Percentiles rank a stretch among this genome's conserved stretches.
These are phyloP conservation scores for Starmera dryadoides DNA, from an alignment of 805 yeast species.

Conservation along the genomic window DNA sequence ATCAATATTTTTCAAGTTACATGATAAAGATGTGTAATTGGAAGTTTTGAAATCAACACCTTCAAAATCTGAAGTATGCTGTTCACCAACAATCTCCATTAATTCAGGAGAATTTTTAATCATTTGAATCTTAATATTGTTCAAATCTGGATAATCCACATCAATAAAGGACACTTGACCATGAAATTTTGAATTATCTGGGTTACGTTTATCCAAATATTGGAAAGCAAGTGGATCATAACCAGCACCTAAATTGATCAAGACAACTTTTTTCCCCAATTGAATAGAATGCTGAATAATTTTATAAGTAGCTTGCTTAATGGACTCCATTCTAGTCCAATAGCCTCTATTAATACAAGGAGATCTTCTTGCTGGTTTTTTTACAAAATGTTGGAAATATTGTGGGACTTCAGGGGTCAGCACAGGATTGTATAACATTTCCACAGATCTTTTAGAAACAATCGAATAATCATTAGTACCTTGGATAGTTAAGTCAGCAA, in stretches of 20 bases:
- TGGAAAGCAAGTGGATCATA: constrained; percentile 59
- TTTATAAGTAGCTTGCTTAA: constrained; percentile 41
- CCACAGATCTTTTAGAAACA: constrained; percentile 77
- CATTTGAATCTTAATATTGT: constrained; percentile 45
- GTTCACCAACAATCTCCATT: constrained; percentile 33
- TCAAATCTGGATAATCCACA: constrained; percentile 69
- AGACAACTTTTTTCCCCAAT: constrained; percentile 24
- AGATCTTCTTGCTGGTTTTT: constrained; percentile 57
- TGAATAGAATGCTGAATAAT: constrained; percentile 29
- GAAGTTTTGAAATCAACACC: constrained; percentile 29
- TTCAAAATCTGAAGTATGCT: constrained; percentile 4
- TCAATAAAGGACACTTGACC: constrained; percentile 49
- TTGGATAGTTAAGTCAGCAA: constrained; percentile 65
- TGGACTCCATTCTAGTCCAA: constrained; percentile 73
- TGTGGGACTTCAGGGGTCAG: constrained; percentile 18
- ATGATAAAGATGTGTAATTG: constrained; percentile 53
- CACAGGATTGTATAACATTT: constrained; percentile 40
- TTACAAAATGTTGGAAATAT: constrained; percentile 65
- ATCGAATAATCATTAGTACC: constrained; percentile 82
- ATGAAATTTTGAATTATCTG: constrained; percentile 20
- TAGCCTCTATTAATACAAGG: constrained; percentile 81
- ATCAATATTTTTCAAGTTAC: constrained; percentile 49
- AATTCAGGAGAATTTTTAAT: constrained; percentile 44
- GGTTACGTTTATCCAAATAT: constrained; percentile 27
- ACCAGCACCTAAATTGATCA: constrained; percentile 77